Conservation (phyloP, 1,284 basidiomycete species). For the Cystobasidium slooffiae region DNA sequence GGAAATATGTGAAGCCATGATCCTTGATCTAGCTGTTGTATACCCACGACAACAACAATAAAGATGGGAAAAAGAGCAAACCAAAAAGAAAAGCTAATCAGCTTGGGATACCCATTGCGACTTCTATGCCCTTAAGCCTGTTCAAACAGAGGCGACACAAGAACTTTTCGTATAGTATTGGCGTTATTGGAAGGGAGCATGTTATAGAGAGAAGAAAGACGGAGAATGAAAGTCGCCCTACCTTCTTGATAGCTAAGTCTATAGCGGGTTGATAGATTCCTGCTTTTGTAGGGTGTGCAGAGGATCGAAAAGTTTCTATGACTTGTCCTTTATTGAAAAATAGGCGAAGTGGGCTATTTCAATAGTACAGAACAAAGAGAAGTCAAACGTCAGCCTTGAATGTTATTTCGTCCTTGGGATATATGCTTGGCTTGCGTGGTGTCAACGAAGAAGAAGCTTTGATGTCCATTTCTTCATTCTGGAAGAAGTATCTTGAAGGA, state of each 20-base stretch:
- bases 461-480: too few species aligned
- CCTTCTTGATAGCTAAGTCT: slow-evolving; percentile 74
- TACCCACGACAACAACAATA: slow-evolving; percentile 7
- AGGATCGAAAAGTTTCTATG: slow-evolving; percentile 85
- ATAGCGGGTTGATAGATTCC: slow-evolving; percentile 90
- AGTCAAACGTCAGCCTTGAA: background rate
- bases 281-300: slow-evolving; percentile 52
- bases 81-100: background rate
- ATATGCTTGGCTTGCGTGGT: too few species aligned
- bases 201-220: background rate
- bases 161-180: slow-evolving; percentile 1
- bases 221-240: background rate
- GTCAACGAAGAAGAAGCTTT: too few species aligned
- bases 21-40: slow-evolving; percentile 13
- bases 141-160: background rate
- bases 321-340: slow-evolving; percentile 93
- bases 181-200: background rate
- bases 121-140: background rate
- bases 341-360: slow-evolving; percentile 55
- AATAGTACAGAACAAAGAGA: background rate
- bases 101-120: background rate
- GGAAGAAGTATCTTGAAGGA: background rate
- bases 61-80: too few species aligned
- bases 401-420: background rate
- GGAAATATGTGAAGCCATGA: slow-evolving; percentile 86